Evolutionary conservation across 192 early-diverging fungal genomes (phyloP).

Genomic region (Coemansia sp.): DNA sequence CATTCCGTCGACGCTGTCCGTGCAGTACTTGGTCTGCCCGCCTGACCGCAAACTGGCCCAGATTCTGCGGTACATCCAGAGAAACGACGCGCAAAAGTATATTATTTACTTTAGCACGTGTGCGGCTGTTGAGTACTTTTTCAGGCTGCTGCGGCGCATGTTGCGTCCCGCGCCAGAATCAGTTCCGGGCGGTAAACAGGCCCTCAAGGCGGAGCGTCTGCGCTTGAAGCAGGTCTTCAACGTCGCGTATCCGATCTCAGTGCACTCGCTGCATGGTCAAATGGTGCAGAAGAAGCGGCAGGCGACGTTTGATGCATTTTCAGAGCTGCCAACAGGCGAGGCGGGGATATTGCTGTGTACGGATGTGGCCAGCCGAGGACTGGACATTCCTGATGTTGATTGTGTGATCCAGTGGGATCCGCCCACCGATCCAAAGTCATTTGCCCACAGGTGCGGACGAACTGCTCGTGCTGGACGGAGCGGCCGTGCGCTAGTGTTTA

Average conservation of each 20-base stretch:
- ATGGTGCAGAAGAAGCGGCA: constrained; percentile 87
- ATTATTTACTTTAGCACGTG: constrained; percentile 97
- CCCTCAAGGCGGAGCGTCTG: constrained; percentile 25
- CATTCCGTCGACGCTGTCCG: constrained; percentile 55
- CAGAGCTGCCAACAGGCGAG: constrained; percentile 58
- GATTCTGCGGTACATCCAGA: constrained; percentile 64
- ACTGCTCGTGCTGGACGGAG: constrained; percentile 83
- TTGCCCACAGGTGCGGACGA: constrained; percentile 92
- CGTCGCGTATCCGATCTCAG: constrained; percentile 19
- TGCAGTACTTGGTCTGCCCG: constrained; percentile 72
- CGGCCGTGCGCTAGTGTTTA: constrained; percentile 83
- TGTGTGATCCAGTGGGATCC: constrained; percentile 93
- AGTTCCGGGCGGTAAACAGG: constrained; percentile 43
- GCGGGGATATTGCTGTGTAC: constrained; percentile 86
- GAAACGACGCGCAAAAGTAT: constrained; percentile 65
- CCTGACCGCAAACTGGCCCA: constrained; percentile 80
- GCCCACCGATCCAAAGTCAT: constrained; percentile 93
- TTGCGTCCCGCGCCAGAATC: constrained; percentile 15
- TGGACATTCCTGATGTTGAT: constrained; percentile 96
- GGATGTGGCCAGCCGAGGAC: constrained; percentile 91
- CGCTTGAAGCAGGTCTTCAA: constrained; percentile 13
- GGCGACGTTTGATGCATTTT: constrained; percentile 74
- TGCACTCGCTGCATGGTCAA: constrained; percentile 83
- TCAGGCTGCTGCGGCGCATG: constrained; percentile 56
- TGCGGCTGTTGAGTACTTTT: constrained; percentile 94